Base-by-base conservation (phyloP, 2,329 filamentous ascomycete genomes). In the Penicillium sp. region DNA sequence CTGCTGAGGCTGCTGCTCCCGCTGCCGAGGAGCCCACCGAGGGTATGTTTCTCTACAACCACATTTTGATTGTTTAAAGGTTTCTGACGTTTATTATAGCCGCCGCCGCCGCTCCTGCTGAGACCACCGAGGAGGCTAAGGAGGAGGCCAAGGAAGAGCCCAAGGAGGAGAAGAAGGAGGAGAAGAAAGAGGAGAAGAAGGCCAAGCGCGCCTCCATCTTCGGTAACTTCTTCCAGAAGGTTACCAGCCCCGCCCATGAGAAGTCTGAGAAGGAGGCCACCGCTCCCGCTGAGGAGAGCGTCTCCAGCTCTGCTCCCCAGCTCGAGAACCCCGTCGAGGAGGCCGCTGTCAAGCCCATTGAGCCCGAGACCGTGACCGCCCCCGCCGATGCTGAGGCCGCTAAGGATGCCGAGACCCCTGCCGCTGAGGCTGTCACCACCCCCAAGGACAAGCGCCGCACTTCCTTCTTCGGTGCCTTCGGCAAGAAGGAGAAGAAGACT, bases 201-300 rank as follows among this genome's bases (percentile, higher is more conserved):
- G 61, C 75, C 74, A 95, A 95, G 88, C 89, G 90, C 73, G 85
- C 85, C 74, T 94, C 89, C 61, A 86, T 92, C 66, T 95, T 95
- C 75, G 84, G 84, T 64, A 86, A 84, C 67, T 85, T 89, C 69
- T 82, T 81, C 74, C 88, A 90, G 82, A 92, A 92, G 81, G 71
- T 76, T 44, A 65, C 68, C 55, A 76, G 70, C 68, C 74, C 74
- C 28, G 68, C 68, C 48, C 67, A 72, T 41, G 74, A 76, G 67
- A 77, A 77, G 66, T 66, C 70, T 13, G 74, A 78, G 63, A 76
- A 76, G 63, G 76, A 80, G 55, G 69, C 68, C 41, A 73, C 78
- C 62, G 74, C 79, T 46, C 73, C 76, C 39, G 69, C 75, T 44
- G 77, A 79, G 63, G 68, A 73, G 5, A 55, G 73, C 42, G 76